Percentiles rank a stretch among this genome's conserved stretches.
These are phyloP conservation scores for Angophora floribunda DNA, from an alignment of 345 rosid species.

Conservation along the genomic window DNA sequence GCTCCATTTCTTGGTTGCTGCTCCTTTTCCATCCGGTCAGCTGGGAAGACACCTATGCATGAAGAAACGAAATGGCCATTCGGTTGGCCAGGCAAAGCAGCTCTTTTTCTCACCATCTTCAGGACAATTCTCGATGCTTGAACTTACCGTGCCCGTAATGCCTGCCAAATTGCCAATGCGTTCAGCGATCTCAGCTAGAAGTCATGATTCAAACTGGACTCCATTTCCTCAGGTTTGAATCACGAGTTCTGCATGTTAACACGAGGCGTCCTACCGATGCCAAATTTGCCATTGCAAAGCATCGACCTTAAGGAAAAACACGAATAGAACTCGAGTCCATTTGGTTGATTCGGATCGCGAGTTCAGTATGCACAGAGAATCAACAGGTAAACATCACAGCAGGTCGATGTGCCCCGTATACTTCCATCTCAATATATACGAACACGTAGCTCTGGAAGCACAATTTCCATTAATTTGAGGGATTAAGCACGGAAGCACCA, in stretches of 20 bases:
- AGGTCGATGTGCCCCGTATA: not conserved
- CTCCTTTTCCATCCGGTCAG: no score
- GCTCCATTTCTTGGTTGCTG: not conserved
- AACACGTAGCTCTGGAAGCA: not conserved
- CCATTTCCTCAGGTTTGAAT: not conserved
- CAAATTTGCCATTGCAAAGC: not conserved
- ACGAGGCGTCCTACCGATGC: not conserved
- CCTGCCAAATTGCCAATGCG: not conserved
- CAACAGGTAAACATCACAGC: not conserved
- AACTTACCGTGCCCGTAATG: not conserved
- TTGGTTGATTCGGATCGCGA: not conserved
- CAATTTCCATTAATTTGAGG: not conserved
- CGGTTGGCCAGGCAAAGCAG: not conserved
- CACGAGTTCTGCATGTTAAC: not conserved
- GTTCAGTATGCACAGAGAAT: not conserved
- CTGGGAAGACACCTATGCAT: not conserved
- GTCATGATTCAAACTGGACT: not conserved
- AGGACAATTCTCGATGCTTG: not conserved
- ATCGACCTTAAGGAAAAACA: not conserved
- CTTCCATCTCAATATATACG: not conserved
- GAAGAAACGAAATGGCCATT: not conserved
- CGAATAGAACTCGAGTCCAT: not conserved
- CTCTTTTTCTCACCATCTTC: not conserved
- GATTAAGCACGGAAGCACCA: not conserved
- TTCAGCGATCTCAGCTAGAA: not conserved